Percentiles rank a stretch among this genome's conserved stretches.
phyloP scores from a whole-genome alignment of 2,329 filamentous ascomycete genomes.

The Sarocladium kiliense region DNA sequence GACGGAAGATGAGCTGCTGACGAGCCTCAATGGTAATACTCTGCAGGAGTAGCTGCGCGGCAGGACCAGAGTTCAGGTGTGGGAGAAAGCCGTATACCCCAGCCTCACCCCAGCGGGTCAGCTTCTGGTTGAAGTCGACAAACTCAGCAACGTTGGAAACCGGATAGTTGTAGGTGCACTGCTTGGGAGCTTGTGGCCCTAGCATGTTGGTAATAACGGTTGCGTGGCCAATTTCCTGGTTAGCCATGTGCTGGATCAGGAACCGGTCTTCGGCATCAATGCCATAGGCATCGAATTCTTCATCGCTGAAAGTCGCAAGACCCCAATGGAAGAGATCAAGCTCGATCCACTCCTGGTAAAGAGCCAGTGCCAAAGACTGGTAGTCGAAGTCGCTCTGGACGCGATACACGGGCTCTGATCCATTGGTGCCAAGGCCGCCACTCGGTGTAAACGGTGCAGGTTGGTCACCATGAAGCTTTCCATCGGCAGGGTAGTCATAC shows the following conservation, averaged over 20 bases:
- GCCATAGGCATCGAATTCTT: conserved; percentile 65
- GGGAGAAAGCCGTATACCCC: conserved; percentile 77
- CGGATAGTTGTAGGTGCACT: conserved; percentile 81
- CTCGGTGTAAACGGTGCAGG: conserved; percentile 68
- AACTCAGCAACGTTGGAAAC: conserved; percentile 70
- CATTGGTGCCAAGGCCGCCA: conserved; percentile 73
- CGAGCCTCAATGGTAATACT: conserved; percentile 75
- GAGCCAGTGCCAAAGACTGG: conserved; percentile 65
- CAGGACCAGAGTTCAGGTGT: conserved; percentile 71
- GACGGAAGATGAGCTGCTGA: conserved; percentile 80
- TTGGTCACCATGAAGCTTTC: conserved; percentile 59
- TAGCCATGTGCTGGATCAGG: conserved; percentile 69
- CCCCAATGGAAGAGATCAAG: conserved; percentile 78
- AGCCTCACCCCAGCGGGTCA: conserved; percentile 76
- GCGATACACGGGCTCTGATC: conserved; percentile 69
- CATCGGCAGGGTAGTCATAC: conserved; percentile 67
- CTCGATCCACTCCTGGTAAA: conserved; percentile 84
- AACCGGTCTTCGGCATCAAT: conserved; percentile 64
- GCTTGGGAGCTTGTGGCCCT: conserved; percentile 61
- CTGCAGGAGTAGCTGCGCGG: conserved; percentile 67
- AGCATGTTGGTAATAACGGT: conserved; percentile 75
- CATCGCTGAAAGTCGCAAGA: conserved; percentile 60
- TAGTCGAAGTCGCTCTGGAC: conserved; percentile 81
- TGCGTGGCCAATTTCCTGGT: conserved; percentile 74
- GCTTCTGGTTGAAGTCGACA: conserved; percentile 78